phyloP scores from a whole-genome alignment of 2,329 filamentous ascomycete genomes.

The Dendrostoma leiphaemia region DNA sequence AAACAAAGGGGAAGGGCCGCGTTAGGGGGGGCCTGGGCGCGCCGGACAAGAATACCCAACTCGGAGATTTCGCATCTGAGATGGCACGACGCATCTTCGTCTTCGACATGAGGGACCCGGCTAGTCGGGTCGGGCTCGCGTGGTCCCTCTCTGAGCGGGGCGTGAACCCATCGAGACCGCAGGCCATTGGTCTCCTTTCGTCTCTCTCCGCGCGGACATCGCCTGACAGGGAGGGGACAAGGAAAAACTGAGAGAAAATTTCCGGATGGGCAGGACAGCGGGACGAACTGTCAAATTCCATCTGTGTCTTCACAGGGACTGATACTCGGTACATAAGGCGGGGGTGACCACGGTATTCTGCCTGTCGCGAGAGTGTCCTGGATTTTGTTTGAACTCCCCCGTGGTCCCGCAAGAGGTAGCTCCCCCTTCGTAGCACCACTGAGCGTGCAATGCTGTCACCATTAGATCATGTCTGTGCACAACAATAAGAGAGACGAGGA shows the following conservation, averaged over 20 bases:
- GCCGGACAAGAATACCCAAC: no score
- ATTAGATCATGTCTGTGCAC: constrained; percentile 4
- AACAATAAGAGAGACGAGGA: constrained; percentile 2
- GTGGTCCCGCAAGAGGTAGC: background rate
- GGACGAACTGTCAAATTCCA: background rate
- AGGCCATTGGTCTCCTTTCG: no score
- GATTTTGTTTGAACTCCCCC: background rate
- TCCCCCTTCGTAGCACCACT: no score
- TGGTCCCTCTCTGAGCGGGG: no score
- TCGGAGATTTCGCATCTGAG: no score
- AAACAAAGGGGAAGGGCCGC: no score
- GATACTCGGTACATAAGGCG: background rate
- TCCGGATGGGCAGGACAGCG: background rate
- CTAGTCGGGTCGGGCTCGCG: no score
- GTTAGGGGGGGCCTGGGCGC: no score
- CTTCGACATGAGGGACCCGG: no score
- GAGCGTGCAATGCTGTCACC: background rate
- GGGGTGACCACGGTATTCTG: background rate
- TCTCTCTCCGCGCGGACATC: background rate
- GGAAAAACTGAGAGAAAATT: no score
- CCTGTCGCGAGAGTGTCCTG: background rate
- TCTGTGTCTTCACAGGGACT: background rate
- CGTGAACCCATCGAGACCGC: no score
- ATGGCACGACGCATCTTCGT: no score
- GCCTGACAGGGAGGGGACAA: background rate